These are phyloP conservation scores for Gymnopilus dilepis DNA, from an alignment of 768 basidiomycete genomes.

Conservation along the genomic window DNA sequence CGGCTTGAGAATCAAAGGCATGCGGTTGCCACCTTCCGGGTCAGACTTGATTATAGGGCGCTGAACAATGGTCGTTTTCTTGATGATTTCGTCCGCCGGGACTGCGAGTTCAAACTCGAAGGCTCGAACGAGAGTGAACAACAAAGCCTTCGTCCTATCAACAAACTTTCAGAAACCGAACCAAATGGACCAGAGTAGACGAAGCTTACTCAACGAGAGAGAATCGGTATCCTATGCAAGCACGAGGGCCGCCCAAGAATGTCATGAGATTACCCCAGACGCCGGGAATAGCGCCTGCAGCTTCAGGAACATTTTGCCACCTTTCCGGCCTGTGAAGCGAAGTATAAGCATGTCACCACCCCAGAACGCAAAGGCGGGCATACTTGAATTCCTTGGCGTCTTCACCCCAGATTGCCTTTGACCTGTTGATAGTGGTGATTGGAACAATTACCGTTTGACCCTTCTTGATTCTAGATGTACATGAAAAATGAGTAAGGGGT, in stretches of 20 bases:
- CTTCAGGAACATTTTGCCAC: slow-evolving; percentile 56
- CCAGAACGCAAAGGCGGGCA: neutral
- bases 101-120: slow-evolving; percentile 59
- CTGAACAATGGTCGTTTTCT: slow-evolving; percentile 42
- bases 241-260: slow-evolving; percentile 67
- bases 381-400: slow-evolving; percentile 69
- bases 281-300: slow-evolving; percentile 53
- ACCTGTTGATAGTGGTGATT: slow-evolving; percentile 56
- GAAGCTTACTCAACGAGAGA: slow-evolving; percentile 59
- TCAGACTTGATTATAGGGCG: slow-evolving; percentile 52
- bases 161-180: neutral
- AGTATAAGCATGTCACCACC: neutral
- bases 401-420: slow-evolving; percentile 62
- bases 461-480: slow-evolving; percentile 39
- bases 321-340: slow-evolving; percentile 61
- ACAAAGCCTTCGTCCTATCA: slow-evolving; percentile 36
- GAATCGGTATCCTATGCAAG: slow-evolving; percentile 74
- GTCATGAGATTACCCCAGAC: slow-evolving; percentile 64
- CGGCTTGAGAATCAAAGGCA: slow-evolving; percentile 50
- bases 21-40: slow-evolving; percentile 43
- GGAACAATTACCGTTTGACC: slow-evolving; percentile 55
- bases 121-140: slow-evolving; percentile 37
- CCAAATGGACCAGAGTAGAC: neutral
- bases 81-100: slow-evolving; percentile 39
- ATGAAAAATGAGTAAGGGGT: no score